Conservation (phyloP, 2,329 filamentous ascomycete species). For the Ilyonectria robusta region DNA sequence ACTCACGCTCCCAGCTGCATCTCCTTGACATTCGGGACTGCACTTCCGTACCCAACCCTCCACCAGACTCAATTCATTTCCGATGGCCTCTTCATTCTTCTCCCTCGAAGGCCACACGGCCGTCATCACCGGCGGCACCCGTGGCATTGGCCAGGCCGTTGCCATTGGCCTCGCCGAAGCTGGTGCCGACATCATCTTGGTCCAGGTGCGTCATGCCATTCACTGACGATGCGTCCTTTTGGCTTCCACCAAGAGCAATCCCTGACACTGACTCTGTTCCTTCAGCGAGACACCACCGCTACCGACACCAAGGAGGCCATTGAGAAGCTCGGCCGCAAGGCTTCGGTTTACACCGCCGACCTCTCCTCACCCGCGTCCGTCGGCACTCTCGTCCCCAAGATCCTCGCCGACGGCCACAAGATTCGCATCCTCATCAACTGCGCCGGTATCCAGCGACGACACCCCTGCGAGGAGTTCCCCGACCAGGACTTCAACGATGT, state of each 20-base stretch:
- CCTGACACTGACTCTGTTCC: slow-evolving; percentile 13
- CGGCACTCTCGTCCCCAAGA: slow-evolving; percentile 68
- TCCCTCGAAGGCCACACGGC: slow-evolving; percentile 70
- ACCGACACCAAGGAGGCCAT: slow-evolving; percentile 72
- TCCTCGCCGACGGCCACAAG: slow-evolving; percentile 74
- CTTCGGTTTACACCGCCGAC: slow-evolving; percentile 78
- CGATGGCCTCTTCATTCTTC: slow-evolving; percentile 61
- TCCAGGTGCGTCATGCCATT: slow-evolving; percentile 59
- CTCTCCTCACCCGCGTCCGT: slow-evolving; percentile 74
- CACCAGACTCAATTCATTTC: slow-evolving; percentile 3
- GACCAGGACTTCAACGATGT: slow-evolving; percentile 82
- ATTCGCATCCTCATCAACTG: slow-evolving; percentile 89
- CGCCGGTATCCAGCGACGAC: slow-evolving; percentile 86
- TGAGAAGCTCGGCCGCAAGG: slow-evolving; percentile 76
- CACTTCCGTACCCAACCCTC: slow-evolving; percentile 14
- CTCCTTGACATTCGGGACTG: slow-evolving; percentile 14
- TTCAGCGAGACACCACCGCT: slow-evolving; percentile 58
- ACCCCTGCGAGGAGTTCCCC: slow-evolving; percentile 82
- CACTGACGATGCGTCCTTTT: neutral
- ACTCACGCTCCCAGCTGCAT: slow-evolving; percentile 13
- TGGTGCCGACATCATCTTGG: slow-evolving; percentile 69
- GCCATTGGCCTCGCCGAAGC: slow-evolving; percentile 72
- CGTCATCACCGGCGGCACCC: slow-evolving; percentile 69
- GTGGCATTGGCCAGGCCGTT: slow-evolving; percentile 71
- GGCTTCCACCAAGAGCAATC: neutral